These are phyloP conservation scores for Moricandia moricandioides DNA, from an alignment of 345 rosid species.

Conservation along the genomic window DNA sequence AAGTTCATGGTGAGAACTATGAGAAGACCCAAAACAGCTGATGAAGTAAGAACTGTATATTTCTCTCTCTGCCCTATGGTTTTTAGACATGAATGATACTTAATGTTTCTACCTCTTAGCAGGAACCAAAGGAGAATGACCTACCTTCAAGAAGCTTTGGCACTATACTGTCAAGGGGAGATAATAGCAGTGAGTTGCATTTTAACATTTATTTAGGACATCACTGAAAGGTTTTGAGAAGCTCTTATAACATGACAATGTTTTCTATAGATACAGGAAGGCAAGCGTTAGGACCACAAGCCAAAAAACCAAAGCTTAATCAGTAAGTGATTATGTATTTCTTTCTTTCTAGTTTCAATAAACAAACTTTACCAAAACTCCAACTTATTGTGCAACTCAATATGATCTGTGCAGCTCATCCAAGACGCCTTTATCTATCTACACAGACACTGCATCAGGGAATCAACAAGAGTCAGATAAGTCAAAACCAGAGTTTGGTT, in stretches of 20 bases:
- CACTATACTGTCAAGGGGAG: constrained; percentile 59
- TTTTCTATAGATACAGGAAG: constrained; percentile 43
- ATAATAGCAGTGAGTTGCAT: constrained; percentile 45
- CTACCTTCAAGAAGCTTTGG: constrained; percentile 77
- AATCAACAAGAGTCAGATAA: constrained; percentile 46
- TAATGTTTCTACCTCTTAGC: constrained; percentile 35
- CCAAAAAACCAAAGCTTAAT: constrained; percentile 49
- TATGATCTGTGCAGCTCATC: constrained; percentile 43
- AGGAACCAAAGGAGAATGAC: constrained; percentile 50
- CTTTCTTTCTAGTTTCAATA: neutral
- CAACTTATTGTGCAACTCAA: constrained; percentile 4
- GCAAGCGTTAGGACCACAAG: constrained; percentile 40
- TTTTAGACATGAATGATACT: neutral
- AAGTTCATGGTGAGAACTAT: constrained; percentile 67
- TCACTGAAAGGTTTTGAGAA: neutral
- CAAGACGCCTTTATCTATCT: constrained; percentile 54
- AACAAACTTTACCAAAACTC: neutral
- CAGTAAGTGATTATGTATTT: constrained; percentile 41
- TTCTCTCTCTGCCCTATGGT: neutral
- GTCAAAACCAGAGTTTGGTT: constrained; percentile 46
- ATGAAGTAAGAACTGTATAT: constrained; percentile 50
- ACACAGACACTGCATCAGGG: constrained; percentile 38
- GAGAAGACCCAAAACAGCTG: constrained; percentile 44
- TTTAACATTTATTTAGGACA: neutral
- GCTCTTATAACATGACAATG: neutral